Percentiles rank a stretch among this genome's conserved stretches.
Conservation (phyloP, 176 grass and related monocot genomes). For the Lolium rigidum region DNA sequence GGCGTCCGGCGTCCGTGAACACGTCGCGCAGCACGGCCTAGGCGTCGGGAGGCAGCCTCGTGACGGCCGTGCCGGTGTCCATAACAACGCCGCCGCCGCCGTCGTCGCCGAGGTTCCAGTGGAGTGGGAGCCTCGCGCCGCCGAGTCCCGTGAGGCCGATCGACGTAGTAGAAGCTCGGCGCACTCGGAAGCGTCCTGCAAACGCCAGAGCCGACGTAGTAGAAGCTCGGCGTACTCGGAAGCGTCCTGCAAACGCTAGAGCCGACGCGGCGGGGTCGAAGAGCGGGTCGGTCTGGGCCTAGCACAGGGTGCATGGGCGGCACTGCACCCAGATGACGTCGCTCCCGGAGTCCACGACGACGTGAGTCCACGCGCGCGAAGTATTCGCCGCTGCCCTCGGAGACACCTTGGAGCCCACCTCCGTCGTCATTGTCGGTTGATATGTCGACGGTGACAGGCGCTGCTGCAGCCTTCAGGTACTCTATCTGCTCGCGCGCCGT, state of each 20-base stretch:
- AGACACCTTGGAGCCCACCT: constrained; percentile 76
- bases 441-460: constrained; percentile 46
- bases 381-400: no score
- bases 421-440: constrained; percentile 6
- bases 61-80: constrained; percentile 95
- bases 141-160: constrained; percentile 64
- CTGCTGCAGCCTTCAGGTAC: constrained; percentile 33
- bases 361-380: no score
- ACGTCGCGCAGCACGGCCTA: constrained; percentile 68
- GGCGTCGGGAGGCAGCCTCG: constrained; percentile 60
- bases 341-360: no score
- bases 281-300: no score
- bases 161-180: constrained; percentile 97
- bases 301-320: no score
- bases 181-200: constrained; percentile 52
- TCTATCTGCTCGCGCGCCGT: constrained; percentile 46
- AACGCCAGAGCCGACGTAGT: constrained; percentile 62
- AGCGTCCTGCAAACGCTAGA: no score
- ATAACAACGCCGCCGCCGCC: constrained; percentile 77
- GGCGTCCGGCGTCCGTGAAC: constrained; percentile 48
- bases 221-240: no score
- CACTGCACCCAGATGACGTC: no score
- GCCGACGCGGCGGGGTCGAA: no score
- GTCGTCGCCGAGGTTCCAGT: constrained; percentile 70
- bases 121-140: constrained; percentile 53